A percentile compares a stretch with the other conserved stretches of the same genome.
These are phyloP conservation scores for Biscogniauxia sp. DNA, from an alignment of 2,329 filamentous ascomycete species.

Conservation along the genomic window DNA sequence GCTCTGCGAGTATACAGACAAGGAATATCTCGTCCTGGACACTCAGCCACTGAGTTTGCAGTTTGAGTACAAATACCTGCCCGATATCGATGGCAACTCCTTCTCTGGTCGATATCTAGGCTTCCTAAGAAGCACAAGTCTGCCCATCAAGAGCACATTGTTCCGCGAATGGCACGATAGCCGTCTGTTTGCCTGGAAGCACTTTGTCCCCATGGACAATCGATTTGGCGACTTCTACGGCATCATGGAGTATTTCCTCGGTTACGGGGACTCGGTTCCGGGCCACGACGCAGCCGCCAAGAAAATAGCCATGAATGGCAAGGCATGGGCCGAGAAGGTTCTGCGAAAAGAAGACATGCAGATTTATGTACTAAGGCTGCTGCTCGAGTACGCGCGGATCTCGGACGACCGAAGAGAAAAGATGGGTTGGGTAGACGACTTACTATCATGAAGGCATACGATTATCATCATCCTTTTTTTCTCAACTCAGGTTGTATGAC, in stretches of 20 bases:
- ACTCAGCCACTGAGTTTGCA: slow-evolving; percentile 49
- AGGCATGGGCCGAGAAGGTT: slow-evolving; percentile 66
- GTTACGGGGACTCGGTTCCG: slow-evolving; percentile 44
- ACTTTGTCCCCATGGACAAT: slow-evolving; percentile 79
- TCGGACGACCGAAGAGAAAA: slow-evolving; percentile 49
- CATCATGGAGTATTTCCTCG: slow-evolving; percentile 72
- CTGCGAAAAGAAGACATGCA: slow-evolving; percentile 71
- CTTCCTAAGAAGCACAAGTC: slow-evolving; percentile 65
- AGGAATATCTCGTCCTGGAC: slow-evolving; percentile 41
- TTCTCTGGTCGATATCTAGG: slow-evolving; percentile 68
- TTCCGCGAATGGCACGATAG: slow-evolving; percentile 81
- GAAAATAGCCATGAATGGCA: slow-evolving; percentile 63
- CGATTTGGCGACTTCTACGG: slow-evolving; percentile 70
- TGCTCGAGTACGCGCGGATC: slow-evolving; percentile 62
- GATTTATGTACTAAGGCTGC: slow-evolving; percentile 64
- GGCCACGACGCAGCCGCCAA: slow-evolving; percentile 58
- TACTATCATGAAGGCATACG: slow-evolving; percentile 29
- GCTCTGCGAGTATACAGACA: slow-evolving; percentile 48
- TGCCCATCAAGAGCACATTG: slow-evolving; percentile 75
- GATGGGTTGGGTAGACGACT: slow-evolving; percentile 56
- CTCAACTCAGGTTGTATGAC: background rate
- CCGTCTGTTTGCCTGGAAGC: slow-evolving; percentile 71
- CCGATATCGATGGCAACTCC: slow-evolving; percentile 74
- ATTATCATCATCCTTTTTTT: background rate
- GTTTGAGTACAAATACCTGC: slow-evolving; percentile 65